Base-by-base conservation (phyloP, 352 stramenopile species). In the Blastocystis sp. region DNA sequence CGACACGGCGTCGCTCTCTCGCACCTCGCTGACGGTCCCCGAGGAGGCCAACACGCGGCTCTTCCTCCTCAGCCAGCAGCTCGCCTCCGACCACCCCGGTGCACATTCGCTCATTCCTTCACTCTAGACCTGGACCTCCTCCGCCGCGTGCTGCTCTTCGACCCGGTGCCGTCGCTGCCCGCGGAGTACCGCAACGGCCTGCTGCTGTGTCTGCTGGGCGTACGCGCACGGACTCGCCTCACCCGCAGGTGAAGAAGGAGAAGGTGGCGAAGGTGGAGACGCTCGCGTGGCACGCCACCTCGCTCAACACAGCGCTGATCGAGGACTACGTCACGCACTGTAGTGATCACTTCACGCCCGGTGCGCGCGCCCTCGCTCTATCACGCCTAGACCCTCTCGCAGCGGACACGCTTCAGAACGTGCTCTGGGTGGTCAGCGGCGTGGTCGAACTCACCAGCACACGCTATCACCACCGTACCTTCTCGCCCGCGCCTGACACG, bases 1-100 rank as follows among this genome's bases (percentile, higher is more conserved):
- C 2, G 52, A 23, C 19, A 56, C 71, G 7, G 1, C 43, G 2
- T 62, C 40, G 11, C 48, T 64, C 21, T 17, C 14, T 21, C 41
- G 45, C 52, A 66, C 48, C 43, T 41, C 71, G 28, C 23, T 28
- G n/a, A 19, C 23, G 23, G 43, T 81, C 28, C 71, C 71, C 43
- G 71, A 81, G 5, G 71, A 81, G 10, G 14, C 23, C 9, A 81
- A 81, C 23, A 81, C 71, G 3, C 71, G 71, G 1, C 71, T 62
- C 7, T 81, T 81, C 28, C 53, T 81, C 11, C 71, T 81, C 48
- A 65, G 21, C 43, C 71, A 81, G 45, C 71, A 81, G 21, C 34
- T 81, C 41, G 41, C 11, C 34, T 11, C 23, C 11, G 34, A 17
- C 53, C 34, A 67, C 41, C 38, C 40, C 64, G n/a, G 53, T 34